Evolutionary conservation across 371 early-diverging fungal species (phyloP), one percentile per base, ranked within the genome.

Genomic region (Fennellomyces sp.): DNA sequence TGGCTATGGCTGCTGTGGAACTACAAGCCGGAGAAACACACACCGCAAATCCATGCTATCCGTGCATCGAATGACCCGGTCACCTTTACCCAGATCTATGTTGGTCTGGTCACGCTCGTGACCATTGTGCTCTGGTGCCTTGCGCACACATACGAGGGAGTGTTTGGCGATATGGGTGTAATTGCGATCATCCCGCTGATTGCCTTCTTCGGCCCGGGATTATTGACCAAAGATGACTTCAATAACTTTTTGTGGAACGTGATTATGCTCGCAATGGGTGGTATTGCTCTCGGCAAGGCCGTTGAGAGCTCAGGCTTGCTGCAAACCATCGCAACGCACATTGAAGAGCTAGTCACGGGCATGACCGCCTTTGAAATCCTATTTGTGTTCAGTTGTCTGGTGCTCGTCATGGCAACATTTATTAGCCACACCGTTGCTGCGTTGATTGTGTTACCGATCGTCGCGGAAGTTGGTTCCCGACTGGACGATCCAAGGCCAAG

Each of bases 391-490:
- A 80, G 88, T 13, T 69, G 71, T 13, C 64, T 94, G 51, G 89
- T 92, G 3, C 65, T 92, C 2, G 82, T 92, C 2, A 88, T 92
- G 63, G 91, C 97, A 15, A 94, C 94, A 2, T 97, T 97, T 68
- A 94, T 98, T 57, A 91, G 91, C 36, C 98, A 98, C 66, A 97
- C 98, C 0, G 98, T 98, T 1, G 92, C 90, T 0, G 94, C 94
- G 0, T 67, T 94, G 65, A 93, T 94, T 61, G 87, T 93, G 2
- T 68, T 94, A 45, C 94, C 94, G 3, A 89, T 94, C 55, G 91
- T 94, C 17, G 83, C 88, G 21, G 80, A 91, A 64, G 86, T 94
- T 11, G 94, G 94, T 2, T 64, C 78, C 23, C 72, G 76, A 8
- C 61, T 94, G 57, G 84, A 88, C 13, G 91, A 91, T 62, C 92